Percentiles rank a stretch among this genome's conserved stretches.
These are phyloP conservation scores for Crotalaria pallida DNA, from an alignment of 306 rosid species.

Conservation along the genomic window DNA sequence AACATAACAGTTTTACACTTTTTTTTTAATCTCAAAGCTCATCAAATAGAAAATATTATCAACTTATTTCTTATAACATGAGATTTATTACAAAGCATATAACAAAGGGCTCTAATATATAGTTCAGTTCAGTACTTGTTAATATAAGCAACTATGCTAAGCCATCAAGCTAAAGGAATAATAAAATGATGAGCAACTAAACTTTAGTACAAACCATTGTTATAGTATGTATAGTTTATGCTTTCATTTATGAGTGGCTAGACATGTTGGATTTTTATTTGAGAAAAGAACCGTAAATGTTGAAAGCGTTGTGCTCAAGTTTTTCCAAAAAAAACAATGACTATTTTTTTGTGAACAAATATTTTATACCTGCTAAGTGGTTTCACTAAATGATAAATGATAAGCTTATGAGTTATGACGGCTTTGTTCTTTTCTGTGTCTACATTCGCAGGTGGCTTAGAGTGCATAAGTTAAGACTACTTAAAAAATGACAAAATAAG, in stretches of 20 bases:
- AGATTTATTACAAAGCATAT: no score
- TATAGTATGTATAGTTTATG: no score
- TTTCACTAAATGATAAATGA: background rate
- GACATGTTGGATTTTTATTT: no score
- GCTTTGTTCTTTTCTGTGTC: background rate
- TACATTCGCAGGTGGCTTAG: background rate
- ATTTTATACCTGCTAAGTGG: background rate
- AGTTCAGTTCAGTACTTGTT: background rate
- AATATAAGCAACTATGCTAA: background rate
- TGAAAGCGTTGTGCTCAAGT: no score
- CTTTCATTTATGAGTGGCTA: no score
- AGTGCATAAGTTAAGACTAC: background rate
- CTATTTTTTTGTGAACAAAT: background rate
- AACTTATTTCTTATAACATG: background rate
- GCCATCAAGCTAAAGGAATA: background rate
- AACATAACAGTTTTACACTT: background rate
- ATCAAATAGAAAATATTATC: background rate
- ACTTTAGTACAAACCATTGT: no score
- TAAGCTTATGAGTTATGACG: no score
- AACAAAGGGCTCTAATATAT: background rate
- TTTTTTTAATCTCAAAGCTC: background rate
- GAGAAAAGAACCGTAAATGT: no score
- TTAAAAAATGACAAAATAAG: background rate
- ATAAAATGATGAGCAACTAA: background rate
- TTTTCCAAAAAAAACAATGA: no score